Evolutionary conservation across 176 grass and related monocot genomes (phyloP), one percentile per base, ranked within the genome.

Genomic region (Phoenix roebelenii): DNA sequence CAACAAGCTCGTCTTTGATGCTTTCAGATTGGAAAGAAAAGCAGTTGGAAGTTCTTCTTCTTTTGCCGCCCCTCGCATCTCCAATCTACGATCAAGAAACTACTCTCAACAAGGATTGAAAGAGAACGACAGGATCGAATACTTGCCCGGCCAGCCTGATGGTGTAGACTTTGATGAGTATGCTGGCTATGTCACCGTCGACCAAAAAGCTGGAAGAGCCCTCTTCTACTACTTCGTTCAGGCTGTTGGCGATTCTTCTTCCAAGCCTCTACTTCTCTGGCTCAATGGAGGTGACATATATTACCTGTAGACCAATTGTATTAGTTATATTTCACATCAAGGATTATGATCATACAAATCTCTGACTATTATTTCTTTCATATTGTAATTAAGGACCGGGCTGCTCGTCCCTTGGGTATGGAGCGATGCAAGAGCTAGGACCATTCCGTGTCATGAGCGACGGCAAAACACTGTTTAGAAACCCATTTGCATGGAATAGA

Each of bases 161-260:
- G 23, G 35, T 49, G 81, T 88, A 50, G 66, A 83, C 59, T 97
- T 97, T 58, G 63, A 63, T 55, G 87, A 97, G 72, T 88, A 88
- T 60, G 83, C 77, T 4, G 92, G 92, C 22, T 97, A 97, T 64
- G 83, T 96, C 53, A 96, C 92, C 5, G 92, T 96, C 51, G 72
- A 96, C 60, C 65, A 61, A 0, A 5, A 49, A 4, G 72, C 32
- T 14, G 86, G 83, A 14, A 73, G 92, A 60, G 92, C 87, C 5
- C 79, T 96, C 16, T 97, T 90, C 74, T 97, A 97, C 65, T 97
- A 97, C 65, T 80, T 97, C 55, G 83, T 65, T 22, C 87, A 97
- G 76, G 83, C 77, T 39, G 72, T 2, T 64, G 29, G 4, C 1
- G 53, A 24, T 3, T 12, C 72, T 26, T 15, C 66, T 44, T 69